Base-by-base conservation (phyloP, 768 basidiomycete species). In the Paxillus involutus region DNA sequence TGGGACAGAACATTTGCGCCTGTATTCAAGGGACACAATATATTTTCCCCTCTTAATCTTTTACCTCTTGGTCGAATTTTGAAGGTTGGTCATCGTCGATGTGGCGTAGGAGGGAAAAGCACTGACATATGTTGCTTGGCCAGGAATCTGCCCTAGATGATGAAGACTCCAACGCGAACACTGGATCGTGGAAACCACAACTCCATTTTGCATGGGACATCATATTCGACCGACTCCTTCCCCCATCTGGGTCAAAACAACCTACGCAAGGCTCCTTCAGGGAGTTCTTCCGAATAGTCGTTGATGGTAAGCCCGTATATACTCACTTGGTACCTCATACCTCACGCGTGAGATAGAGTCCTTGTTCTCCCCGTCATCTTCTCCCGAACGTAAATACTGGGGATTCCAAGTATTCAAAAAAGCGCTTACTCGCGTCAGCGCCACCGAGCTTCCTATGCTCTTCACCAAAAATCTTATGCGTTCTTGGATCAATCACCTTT, bases 391-490 rank as follows among this genome's bases (percentile, higher is more conserved):
- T 47, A 96, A 97, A 72, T 92, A 88, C 64, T 95, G 92, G 89
- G 96, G 94, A n/a, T 96, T 98, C 74, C 87, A 89, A 61, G 81
- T 96, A 17, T 91, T 98, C 73, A 83, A 86, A 63, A 88, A 83
- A 58, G 85, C 92, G 8, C 74, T 97, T 40, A 79, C 82, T 14
- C 84, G 85, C 36, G 79, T 91, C 30, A 75, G 80, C 14, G 70
- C 82, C 16, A 72, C 80, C 43, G 86, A 83, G 49, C 77, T 96
- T 61, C 88, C 91, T 0, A 86, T 92, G 80, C 76, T 98, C 33
- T 94, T 99, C 69, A 95, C 91, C 17, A 88, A 88, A 63, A 94
- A 97, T 68, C 91, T 97, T 64, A 94, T 98, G 89, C 86, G 94
- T 36, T 88, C 88, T 36, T 96, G 95, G 92, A 95, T 96, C 55